These are phyloP conservation scores for Gyrodon lividus DNA, from an alignment of 768 basidiomycete species.

Conservation along the genomic window DNA sequence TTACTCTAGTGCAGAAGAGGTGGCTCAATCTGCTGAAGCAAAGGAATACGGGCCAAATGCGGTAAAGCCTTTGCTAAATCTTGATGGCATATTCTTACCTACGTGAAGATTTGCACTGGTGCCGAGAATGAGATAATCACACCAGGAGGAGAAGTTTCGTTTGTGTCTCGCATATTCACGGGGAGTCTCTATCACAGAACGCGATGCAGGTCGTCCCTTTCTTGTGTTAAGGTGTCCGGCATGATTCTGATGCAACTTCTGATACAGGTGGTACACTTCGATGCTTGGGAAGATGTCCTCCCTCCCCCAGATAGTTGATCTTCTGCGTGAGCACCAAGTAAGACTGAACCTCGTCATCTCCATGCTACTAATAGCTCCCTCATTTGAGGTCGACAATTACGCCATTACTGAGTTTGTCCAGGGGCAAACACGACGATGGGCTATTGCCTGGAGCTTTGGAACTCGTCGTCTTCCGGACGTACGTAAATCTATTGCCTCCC, in stretches of 20 bases:
- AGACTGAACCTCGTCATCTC: conserved; percentile 6
- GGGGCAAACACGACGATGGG: conserved; percentile 91
- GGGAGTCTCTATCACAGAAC: conserved; percentile 60
- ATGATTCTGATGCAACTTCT: background rate
- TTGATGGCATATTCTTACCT: background rate
- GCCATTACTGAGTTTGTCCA: conserved; percentile 81
- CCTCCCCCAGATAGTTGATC: conserved; percentile 55
- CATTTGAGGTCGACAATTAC: conserved; percentile 77
- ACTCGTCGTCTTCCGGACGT: conserved; percentile 75
- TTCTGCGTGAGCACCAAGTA: conserved; percentile 49
- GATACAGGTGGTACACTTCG: conserved; percentile 80
- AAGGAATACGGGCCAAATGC: conserved; percentile 72
- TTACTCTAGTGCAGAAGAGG: conserved; percentile 74
- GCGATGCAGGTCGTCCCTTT: conserved; percentile 52
- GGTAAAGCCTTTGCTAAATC: conserved; percentile 41
- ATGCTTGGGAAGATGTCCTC: conserved; percentile 89
- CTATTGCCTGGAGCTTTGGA: conserved; percentile 80
- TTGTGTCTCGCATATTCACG: conserved; percentile 72
- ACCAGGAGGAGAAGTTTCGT: conserved; percentile 78
- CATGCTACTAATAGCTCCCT: background rate
- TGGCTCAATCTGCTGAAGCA: conserved; percentile 50
- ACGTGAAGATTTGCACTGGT: conserved; percentile 75
- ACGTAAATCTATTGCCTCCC: conserved; percentile 27
- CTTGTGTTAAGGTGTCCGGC: background rate
- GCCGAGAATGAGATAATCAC: conserved; percentile 88